Evolutionary conservation across 23 red algal species (phyloP), one percentile per base, ranked within the genome.

Genomic region (Rhodosorus marinus): DNA sequence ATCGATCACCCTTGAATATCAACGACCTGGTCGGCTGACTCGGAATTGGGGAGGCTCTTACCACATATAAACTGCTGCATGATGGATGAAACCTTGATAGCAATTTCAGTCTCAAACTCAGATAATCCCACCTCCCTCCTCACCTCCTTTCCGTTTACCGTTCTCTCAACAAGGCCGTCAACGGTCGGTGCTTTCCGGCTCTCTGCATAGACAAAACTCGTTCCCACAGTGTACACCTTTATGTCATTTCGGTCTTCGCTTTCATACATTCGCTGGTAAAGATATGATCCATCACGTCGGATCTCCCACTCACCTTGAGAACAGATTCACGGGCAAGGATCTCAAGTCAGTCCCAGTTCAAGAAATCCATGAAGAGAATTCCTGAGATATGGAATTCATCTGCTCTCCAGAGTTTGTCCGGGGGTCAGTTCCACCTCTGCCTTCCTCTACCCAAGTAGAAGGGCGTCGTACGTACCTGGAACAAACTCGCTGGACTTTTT

Each of bases 151-250:
- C 83, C 83, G 41, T 23, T 9, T 5, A 59, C 24, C 40, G 69
- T 69, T 1, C 83, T 26, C 47, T 93, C 83, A 6, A 93, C 86
- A 23, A 82, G 41, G 6, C 69, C 86, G 43, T 82, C 86, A 0
- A 82, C 67, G n/a, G 71, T 59, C 3, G 86, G 76, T 19, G 76
- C 66, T 38, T 82, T 93, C 33, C 86, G 57, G 8, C 49, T 45
- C 48, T 93, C 76, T 17, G 76, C 86, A 42, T 82, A 73, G 35
- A 71, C 68, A 49, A 59, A 77, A 21, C 72, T 59, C 1, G 59
- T 68, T 9, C 59, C 72, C 4, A 82, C 86, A 40, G 70, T 73
- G 29, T 93, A 93, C 3, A 93, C 86, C 41, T 93, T 93, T 22
- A 93, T 65, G 30, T 93, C 86, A 14, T 57, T 60, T 25, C 67